Evolutionary conservation across 306 rosid genomes (phyloP).

Genomic region (Hippophae gyantsensis): DNA sequence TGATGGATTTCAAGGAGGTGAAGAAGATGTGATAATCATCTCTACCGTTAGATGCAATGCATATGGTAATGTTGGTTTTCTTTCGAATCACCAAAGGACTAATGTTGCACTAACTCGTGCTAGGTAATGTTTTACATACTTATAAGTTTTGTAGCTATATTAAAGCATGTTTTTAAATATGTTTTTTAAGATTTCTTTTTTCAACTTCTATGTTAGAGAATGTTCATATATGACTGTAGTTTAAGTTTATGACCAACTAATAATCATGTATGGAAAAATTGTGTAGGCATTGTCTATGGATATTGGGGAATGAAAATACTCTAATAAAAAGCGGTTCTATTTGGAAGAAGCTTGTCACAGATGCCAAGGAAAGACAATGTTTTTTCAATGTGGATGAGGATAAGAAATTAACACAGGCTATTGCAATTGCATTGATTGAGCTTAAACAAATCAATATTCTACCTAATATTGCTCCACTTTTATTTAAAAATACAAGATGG

Average conservation of each 20-base stretch:
- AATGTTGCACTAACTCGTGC: slow-evolving; percentile 52
- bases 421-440: slow-evolving; percentile 16
- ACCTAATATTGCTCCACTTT: slow-evolving; percentile 1
- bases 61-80: slow-evolving; percentile 23
- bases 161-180: background rate
- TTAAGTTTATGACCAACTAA: background rate
- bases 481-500: slow-evolving; percentile 24
- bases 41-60: slow-evolving; percentile 44
- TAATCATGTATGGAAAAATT: background rate
- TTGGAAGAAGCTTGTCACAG: slow-evolving; percentile 40
- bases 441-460: slow-evolving; percentile 5
- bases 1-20: slow-evolving; percentile 69
- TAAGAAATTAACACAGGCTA: slow-evolving; percentile 35
- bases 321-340: slow-evolving; percentile 28
- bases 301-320: slow-evolving; percentile 48
- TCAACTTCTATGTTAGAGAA: background rate
- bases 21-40: slow-evolving; percentile 43
- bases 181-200: background rate
- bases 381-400: slow-evolving; percentile 51
- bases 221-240: background rate
- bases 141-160: too few species aligned
- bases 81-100: slow-evolving; percentile 33
- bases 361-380: slow-evolving; percentile 48
- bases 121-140: slow-evolving; percentile 23
- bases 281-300: slow-evolving; percentile 59